A percentile compares a stretch with the other conserved stretches of the same genome.
phyloP scores from a whole-genome alignment of 306 rosid genomes.

The Inga leiocalycina region DNA sequence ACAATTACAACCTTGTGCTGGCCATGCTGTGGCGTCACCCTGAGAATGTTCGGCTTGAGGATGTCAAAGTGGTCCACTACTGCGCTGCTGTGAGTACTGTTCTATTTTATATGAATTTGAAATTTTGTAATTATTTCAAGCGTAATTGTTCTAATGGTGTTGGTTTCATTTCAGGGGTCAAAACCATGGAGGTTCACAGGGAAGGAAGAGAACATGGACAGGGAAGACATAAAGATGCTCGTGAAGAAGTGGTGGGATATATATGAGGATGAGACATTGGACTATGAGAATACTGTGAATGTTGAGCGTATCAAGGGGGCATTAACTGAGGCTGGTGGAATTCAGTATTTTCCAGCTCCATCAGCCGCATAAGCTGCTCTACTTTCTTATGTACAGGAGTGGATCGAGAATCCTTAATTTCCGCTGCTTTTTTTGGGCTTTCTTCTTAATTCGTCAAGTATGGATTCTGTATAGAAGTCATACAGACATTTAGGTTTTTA shows the following conservation, averaged over 20 bases:
- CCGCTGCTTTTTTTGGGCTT: neutral
- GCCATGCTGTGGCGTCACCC: slow-evolving; percentile 95
- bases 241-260: slow-evolving; percentile 88
- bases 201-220: slow-evolving; percentile 72
- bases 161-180: slow-evolving; percentile 56
- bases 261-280: slow-evolving; percentile 70
- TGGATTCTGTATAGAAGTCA: neutral
- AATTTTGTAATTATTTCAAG: neutral
- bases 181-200: slow-evolving; percentile 95
- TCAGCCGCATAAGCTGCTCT: slow-evolving; percentile 49
- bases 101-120: neutral
- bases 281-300: slow-evolving; percentile 37
- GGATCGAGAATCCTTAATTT: neutral
- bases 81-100: slow-evolving; percentile 70
- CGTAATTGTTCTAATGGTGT: neutral
- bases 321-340: slow-evolving; percentile 36
- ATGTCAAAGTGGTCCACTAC: slow-evolving; percentile 81
- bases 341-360: slow-evolving; percentile 43
- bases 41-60: slow-evolving; percentile 61
- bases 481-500: neutral
- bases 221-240: slow-evolving; percentile 78
- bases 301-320: slow-evolving; percentile 32
- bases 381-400: neutral
- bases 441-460: neutral
- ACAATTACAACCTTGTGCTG: slow-evolving; percentile 65